Conservation (phyloP, 805 yeast species). For the Lipomyces yamadae region DNA sequence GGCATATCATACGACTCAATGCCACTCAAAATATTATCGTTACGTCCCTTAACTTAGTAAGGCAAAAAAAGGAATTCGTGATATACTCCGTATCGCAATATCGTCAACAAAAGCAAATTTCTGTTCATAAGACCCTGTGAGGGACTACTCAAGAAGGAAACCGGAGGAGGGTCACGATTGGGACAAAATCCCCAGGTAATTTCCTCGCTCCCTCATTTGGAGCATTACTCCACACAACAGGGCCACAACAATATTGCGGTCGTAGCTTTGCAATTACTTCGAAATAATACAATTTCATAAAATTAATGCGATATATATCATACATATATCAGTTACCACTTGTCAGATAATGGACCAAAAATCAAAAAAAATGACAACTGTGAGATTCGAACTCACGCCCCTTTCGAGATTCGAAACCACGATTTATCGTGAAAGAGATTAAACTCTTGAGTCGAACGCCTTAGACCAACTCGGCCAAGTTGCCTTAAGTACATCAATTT, state of each 20-base stretch:
- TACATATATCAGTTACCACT: constrained; percentile 1
- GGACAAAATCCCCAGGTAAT: background rate
- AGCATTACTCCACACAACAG: background rate
- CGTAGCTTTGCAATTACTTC: no score
- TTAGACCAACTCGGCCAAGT: constrained; percentile 39
- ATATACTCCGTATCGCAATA: background rate
- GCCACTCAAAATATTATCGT: no score
- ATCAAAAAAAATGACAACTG: constrained; percentile 33
- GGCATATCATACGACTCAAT: background rate
- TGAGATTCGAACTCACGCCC: constrained; percentile 39
- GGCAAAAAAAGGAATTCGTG: background rate
- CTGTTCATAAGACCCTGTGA: background rate
- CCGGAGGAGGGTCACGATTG: background rate
- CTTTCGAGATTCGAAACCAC: constrained; percentile 40
- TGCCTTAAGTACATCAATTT: constrained; percentile 15
- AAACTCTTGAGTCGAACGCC: constrained; percentile 39
- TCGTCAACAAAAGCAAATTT: background rate
- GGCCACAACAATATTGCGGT: no score
- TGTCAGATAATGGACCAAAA: background rate
- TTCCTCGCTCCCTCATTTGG: background rate
- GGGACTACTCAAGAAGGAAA: background rate
- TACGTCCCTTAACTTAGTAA: background rate
- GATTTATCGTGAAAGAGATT: constrained; percentile 28
- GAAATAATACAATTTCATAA: no score
- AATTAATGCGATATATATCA: no score